Evolutionary conservation across 2,329 filamentous ascomycete species (phyloP), one percentile per base, ranked within the genome.

Genomic region (Orbilia brochopaga): DNA sequence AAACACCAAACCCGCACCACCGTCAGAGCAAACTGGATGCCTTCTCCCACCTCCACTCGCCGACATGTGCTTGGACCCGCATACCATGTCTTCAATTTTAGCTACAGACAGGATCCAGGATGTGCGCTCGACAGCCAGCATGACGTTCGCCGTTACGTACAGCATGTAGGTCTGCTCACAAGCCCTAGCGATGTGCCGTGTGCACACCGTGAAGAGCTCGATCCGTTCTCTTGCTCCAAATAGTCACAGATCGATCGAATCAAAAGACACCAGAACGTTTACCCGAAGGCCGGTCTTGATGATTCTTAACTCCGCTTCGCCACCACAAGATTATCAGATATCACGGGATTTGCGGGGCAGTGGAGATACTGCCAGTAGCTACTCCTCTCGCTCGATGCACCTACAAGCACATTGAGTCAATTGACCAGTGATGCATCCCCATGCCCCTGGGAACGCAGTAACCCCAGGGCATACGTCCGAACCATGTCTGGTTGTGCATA

Each of bases 271-370:
- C 11, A 15, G 13, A 44, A 15, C n/a, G 40, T 70, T 70, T 70
- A 63, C 66, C 66, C 66, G 66, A 70, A 44, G 42, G 48, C 58
- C 65, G 53, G 62, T 53, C 55, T 32, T 58, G 40, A 44, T 17
- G 37, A 21, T 8, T 15, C 30, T 64, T 70, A 70, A 70, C 58
- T 70, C 66, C 66, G 66, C 19, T 23, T n/a, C 4, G 13, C 30
- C n/a, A 35, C 17, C 56, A 55, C 24, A 60, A 55, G 57, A 32
- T 35, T 57, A 23, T n/a, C 52, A 63, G 58, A 69, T 53, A 63
- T 64, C 66, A 63, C 54, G 59, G 54, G 66, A 63, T 53, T 62
- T 51, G 37, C 54, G 52, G 52, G 48, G 58, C 58, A 23, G 48
- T 54, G 48, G 54, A 59, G 53, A 64, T 63, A 59, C n/a, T n/a